Evolutionary conservation across 139 green algal genomes (phyloP).

Genomic region (Auxenochlorella protothecoides): DNA sequence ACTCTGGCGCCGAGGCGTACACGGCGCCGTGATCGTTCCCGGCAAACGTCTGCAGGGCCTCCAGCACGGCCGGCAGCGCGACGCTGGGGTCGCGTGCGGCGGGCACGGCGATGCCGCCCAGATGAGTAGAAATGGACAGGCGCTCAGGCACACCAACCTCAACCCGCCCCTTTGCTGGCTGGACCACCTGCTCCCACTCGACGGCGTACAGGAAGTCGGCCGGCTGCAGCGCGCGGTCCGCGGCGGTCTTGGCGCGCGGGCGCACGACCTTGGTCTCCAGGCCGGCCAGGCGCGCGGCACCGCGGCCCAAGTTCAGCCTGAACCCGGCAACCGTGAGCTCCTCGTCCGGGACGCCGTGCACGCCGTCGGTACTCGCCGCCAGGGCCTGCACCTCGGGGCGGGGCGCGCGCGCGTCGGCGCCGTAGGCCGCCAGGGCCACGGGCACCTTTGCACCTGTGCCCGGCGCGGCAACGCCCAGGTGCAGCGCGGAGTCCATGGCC

Average conservation of each 20-base stretch:
- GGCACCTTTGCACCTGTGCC: conserved; percentile 1
- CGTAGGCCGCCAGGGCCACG: conserved; percentile 5
- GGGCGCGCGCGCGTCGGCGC: conserved; percentile 5
- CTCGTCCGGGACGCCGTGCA: not conserved
- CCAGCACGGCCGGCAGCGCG: too few relatives aligned
- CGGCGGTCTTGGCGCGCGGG: not conserved
- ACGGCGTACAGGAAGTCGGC: conserved; percentile 28
- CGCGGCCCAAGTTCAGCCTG: not conserved
- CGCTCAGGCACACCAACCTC: too few relatives aligned
- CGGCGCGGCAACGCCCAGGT: conserved; percentile 13
- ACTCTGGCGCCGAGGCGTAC: too few relatives aligned
- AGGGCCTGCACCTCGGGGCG: not conserved
- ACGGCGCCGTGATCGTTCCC: too few relatives aligned
- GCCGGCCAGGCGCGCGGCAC: not conserved
- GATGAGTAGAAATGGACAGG: too few relatives aligned
- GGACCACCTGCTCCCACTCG: conserved; percentile 4
- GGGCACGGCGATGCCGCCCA: too few relatives aligned
- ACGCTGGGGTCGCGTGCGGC: too few relatives aligned
- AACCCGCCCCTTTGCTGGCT: not conserved
- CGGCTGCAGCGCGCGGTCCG: not conserved
- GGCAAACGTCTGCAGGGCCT: too few relatives aligned
- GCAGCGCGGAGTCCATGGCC: conserved; percentile 20
- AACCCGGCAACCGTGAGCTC: conserved; percentile 2
- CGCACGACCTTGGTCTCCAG: conserved; percentile 16
- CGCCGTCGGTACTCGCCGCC: not conserved